Evolutionary conservation across 306 rosid genomes (phyloP).

Genomic region (Prunus salicina): DNA sequence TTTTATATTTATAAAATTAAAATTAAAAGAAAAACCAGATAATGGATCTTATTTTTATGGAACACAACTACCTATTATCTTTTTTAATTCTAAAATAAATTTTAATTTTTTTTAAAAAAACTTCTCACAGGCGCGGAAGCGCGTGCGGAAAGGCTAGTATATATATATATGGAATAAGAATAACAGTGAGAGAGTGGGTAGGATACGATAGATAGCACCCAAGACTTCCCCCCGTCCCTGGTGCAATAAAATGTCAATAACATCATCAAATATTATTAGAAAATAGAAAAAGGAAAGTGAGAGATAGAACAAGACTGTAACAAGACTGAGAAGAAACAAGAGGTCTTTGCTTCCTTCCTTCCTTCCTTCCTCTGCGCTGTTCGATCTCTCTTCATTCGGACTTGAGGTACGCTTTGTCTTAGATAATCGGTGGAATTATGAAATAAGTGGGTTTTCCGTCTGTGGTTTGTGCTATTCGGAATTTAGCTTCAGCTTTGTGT

Average conservation of each 20-base stretch:
- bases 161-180: too few species aligned
- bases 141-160: too few species aligned
- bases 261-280: not conserved
- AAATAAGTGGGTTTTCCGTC: not conserved
- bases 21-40: too few species aligned
- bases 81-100: too few species aligned
- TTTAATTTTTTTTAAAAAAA: too few species aligned
- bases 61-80: too few species aligned
- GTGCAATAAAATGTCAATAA: not conserved
- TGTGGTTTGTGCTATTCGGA: not conserved
- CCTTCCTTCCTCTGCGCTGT: not conserved
- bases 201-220: not conserved
- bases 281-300: not conserved
- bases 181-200: not conserved
- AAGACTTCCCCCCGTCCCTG: not conserved
- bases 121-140: too few species aligned
- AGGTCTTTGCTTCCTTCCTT: conserved; percentile 4
- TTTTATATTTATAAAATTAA: too few species aligned
- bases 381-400: conserved; percentile 7
- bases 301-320: not conserved
- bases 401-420: conserved; percentile 1
- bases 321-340: conserved; percentile 4
- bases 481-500: not conserved
- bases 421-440: not conserved
- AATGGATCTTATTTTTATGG: too few species aligned